These are phyloP conservation scores for Spinellus fusiger DNA, from an alignment of 192 early-diverging fungal species.

Conservation along the genomic window DNA sequence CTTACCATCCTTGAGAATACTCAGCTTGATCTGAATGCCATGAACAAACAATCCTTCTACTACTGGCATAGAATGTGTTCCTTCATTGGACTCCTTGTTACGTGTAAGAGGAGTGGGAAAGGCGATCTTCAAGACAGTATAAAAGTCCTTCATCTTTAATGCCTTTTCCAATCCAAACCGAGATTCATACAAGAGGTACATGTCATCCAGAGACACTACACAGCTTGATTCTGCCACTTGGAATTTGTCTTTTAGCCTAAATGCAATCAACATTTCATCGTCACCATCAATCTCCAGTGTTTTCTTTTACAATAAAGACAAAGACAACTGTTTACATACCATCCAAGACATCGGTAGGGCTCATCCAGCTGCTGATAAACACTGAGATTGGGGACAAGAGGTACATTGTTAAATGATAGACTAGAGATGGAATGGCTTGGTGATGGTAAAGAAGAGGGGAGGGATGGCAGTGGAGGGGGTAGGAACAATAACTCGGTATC, in stretches of 20 bases:
- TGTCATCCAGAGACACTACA: slow-evolving; percentile 34
- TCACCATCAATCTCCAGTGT: background rate
- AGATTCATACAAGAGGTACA: slow-evolving; percentile 45
- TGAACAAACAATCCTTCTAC: slow-evolving; percentile 16
- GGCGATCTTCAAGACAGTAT: slow-evolving; percentile 30
- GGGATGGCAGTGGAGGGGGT: background rate
- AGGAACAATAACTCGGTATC: background rate
- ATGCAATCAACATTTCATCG: background rate
- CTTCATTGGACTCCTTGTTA: background rate
- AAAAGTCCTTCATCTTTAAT: slow-evolving; percentile 26
- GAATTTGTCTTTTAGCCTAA: slow-evolving; percentile 49
- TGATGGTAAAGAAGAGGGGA: background rate
- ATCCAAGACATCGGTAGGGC: slow-evolving; percentile 51
- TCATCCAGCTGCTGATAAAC: slow-evolving; percentile 42
- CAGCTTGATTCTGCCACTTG: slow-evolving; percentile 31
- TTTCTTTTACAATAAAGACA: background rate
- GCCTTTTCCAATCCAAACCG: slow-evolving; percentile 34
- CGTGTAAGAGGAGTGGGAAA: slow-evolving; percentile 15
- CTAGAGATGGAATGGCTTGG: background rate
- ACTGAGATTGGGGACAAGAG: slow-evolving; percentile 21
- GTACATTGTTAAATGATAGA: slow-evolving; percentile 1
- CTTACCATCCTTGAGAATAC: slow-evolving; percentile 29
- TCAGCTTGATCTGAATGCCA: slow-evolving; percentile 26
- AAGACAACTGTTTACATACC: slow-evolving; percentile 24
- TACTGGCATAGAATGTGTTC: background rate